A percentile compares a stretch with the other conserved stretches of the same genome.
These are phyloP conservation scores for Ichthyophthirius multifiliis DNA, from an alignment of 169 alveolate species.

Conservation along the genomic window DNA sequence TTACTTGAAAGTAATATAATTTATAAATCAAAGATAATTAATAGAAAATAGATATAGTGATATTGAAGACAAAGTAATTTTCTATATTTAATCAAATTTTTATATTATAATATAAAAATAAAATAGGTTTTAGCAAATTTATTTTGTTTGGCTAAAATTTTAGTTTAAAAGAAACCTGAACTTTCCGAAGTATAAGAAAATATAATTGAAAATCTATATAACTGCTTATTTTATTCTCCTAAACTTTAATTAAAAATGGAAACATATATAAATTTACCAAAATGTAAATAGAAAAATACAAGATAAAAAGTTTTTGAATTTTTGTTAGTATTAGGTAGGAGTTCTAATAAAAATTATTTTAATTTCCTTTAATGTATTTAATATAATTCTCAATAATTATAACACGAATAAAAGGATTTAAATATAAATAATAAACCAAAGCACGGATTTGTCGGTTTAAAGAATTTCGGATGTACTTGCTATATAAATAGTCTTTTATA, in stretches of 20 bases:
- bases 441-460: slow-evolving; percentile 79
- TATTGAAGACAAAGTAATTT: neutral
- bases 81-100: neutral
- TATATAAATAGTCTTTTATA: slow-evolving; percentile 83
- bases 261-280: slow-evolving; percentile 39
- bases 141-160: neutral
- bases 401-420: slow-evolving; percentile 28
- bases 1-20: neutral
- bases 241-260: neutral
- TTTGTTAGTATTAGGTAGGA: slow-evolving; percentile 30
- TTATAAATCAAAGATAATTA: neutral
- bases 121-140: neutral
- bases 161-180: neutral
- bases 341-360: slow-evolving; percentile 4
- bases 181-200: neutral
- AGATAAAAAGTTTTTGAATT: slow-evolving; percentile 65
- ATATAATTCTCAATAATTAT: slow-evolving; percentile 8
- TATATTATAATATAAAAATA: neutral
- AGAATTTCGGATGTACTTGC: slow-evolving; percentile 84
- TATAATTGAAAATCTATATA: neutral
- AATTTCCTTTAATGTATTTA: slow-evolving; percentile 23
- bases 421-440: slow-evolving; percentile 51
- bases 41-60: neutral
- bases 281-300: slow-evolving; percentile 57
- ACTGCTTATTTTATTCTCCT: slow-evolving; percentile 8